Evolutionary conservation across 1,139 yeast species (phyloP).

Genomic region (Lizanozyma gosingica): DNA sequence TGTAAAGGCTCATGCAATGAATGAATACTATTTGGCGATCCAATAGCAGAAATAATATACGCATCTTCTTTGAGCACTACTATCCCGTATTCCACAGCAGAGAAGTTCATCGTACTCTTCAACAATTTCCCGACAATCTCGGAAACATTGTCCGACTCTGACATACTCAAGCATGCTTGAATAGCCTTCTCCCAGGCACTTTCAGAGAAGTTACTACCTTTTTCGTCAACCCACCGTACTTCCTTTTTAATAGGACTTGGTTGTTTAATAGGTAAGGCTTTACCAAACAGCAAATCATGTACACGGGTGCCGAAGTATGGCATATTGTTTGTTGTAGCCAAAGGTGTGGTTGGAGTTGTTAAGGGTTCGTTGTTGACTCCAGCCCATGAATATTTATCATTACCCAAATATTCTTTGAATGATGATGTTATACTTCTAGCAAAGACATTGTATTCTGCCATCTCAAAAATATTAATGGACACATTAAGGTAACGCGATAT

Average conservation of each 20-base stretch:
- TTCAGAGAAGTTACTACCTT: slow-evolving; percentile 8
- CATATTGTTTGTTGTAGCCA: not conserved
- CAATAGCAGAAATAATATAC: slow-evolving; percentile 35
- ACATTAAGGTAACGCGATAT: not conserved
- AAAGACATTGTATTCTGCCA: not conserved
- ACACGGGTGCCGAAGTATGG: not conserved
- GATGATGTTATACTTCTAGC: not conserved
- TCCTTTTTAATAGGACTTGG: slow-evolving; percentile 3
- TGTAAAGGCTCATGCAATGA: slow-evolving; percentile 32
- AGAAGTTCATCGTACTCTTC: slow-evolving; percentile 30
- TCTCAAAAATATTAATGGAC: not conserved
- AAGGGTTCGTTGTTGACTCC: not conserved
- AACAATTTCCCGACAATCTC: slow-evolving; percentile 32
- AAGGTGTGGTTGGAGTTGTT: not conserved
- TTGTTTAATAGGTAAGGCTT: not conserved
- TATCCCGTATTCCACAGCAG: slow-evolving; percentile 40
- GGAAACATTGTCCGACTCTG: slow-evolving; percentile 36
- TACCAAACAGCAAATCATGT: not conserved
- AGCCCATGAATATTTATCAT: not conserved
- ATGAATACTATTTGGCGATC: slow-evolving; percentile 29
- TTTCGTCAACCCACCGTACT: slow-evolving; percentile 20
- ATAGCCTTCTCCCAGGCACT: slow-evolving; percentile 20
- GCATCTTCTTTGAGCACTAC: slow-evolving; percentile 31
- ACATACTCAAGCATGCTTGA: slow-evolving; percentile 40
- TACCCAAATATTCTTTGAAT: not conserved